These are phyloP conservation scores for Rhizopogon sp. DNA, from an alignment of 768 basidiomycete species.

Conservation along the genomic window DNA sequence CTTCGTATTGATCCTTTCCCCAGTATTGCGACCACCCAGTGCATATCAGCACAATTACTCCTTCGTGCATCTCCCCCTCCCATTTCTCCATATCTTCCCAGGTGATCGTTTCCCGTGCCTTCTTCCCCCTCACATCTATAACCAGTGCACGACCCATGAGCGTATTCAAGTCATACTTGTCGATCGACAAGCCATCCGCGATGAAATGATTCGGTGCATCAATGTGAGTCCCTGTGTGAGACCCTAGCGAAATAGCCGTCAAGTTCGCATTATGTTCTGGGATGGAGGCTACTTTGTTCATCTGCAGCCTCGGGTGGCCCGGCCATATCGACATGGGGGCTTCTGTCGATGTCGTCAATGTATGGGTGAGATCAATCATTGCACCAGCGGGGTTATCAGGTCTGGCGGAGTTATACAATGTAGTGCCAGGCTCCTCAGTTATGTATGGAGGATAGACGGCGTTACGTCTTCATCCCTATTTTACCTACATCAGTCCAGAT, in stretches of 20 bases:
- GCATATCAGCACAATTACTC: slow-evolving; percentile 46
- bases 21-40: slow-evolving; percentile 64
- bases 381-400: neutral
- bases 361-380: slow-evolving; percentile 22
- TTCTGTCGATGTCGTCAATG: slow-evolving; percentile 6
- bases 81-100: slow-evolving; percentile 47
- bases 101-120: slow-evolving; percentile 41
- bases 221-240: slow-evolving; percentile 75
- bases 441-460: neutral
- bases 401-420: neutral
- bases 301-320: slow-evolving; percentile 16
- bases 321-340: slow-evolving; percentile 20
- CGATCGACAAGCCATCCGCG: slow-evolving; percentile 45
- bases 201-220: slow-evolving; percentile 74
- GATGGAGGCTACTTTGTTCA: slow-evolving; percentile 4
- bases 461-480: neutral
- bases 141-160: slow-evolving; percentile 51
- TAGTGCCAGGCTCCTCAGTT: neutral
- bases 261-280: slow-evolving; percentile 7
- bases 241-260: slow-evolving; percentile 45
- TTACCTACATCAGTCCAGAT: neutral
- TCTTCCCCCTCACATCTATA: slow-evolving; percentile 45
- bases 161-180: slow-evolving; percentile 45
- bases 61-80: slow-evolving; percentile 32
- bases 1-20: slow-evolving; percentile 41